Evolutionary conservation across 352 stramenopile genomes (phyloP).

Genomic region (Phytophthora cactorum): DNA sequence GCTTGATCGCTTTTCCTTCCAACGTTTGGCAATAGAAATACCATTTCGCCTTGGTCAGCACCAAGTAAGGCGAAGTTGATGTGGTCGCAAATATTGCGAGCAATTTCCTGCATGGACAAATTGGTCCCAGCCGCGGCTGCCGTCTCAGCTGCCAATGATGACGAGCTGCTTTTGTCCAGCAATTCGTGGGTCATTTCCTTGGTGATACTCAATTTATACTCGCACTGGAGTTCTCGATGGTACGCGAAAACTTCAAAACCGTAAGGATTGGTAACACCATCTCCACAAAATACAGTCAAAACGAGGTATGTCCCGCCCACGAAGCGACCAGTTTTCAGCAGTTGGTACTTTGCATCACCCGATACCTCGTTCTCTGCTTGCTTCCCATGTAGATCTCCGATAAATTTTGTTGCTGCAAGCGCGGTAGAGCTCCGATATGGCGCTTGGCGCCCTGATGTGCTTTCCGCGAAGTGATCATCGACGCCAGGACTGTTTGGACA

Average conservation of each 20-base stretch:
- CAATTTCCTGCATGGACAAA: constrained; percentile 75
- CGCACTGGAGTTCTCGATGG: constrained; percentile 49
- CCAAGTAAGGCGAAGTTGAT: constrained; percentile 56
- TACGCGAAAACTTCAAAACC: constrained; percentile 72
- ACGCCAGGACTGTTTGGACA: constrained; percentile 6
- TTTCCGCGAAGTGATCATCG: constrained; percentile 12
- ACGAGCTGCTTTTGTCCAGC: constrained; percentile 63
- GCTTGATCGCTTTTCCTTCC: constrained; percentile 22
- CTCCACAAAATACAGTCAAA: constrained; percentile 72
- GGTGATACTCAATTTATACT: constrained; percentile 61
- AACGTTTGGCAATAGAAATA: constrained; percentile 51
- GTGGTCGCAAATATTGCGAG: constrained; percentile 63
- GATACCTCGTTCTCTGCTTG: constrained; percentile 28
- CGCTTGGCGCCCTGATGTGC: not conserved
- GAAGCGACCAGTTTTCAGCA: constrained; percentile 73
- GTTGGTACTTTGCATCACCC: constrained; percentile 52
- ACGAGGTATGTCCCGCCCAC: constrained; percentile 69
- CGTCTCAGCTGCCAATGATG: constrained; percentile 55
- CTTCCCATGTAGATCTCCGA: constrained; percentile 40
- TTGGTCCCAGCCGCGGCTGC: constrained; percentile 73
- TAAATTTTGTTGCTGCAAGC: constrained; percentile 31
- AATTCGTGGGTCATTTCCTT: constrained; percentile 71
- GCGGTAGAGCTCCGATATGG: constrained; percentile 22
- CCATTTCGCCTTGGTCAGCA: constrained; percentile 44
- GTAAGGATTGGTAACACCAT: constrained; percentile 69